A percentile compares a stretch with the other conserved stretches of the same genome.
These are phyloP conservation scores for Floccularia luteovirens DNA, from an alignment of 768 basidiomycete species.

Conservation along the genomic window DNA sequence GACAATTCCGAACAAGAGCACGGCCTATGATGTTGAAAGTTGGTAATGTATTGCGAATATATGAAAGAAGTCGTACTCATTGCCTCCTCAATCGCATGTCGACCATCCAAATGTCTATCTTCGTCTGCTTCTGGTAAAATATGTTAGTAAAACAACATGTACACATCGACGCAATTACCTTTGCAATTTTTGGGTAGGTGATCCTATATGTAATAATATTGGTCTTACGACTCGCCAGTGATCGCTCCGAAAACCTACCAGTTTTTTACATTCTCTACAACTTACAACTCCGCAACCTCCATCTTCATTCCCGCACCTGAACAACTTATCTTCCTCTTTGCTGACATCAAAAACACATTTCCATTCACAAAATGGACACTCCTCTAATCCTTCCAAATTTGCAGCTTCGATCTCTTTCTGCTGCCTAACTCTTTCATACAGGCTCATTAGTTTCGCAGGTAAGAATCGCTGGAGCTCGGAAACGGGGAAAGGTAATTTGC, in stretches of 20 bases:
- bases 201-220: conserved; percentile 35
- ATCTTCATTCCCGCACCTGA: conserved; percentile 45
- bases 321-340: conserved; percentile 55
- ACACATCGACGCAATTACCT: conserved; percentile 29
- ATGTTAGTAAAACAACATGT: background rate
- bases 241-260: conserved; percentile 30
- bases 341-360: conserved; percentile 64
- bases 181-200: conserved; percentile 78
- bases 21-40: conserved; percentile 34
- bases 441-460: conserved; percentile 50
- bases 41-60: conserved; percentile 1
- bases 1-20: conserved; percentile 85
- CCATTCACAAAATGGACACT: conserved; percentile 89
- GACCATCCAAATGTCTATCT: conserved; percentile 65
- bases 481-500: conserved; percentile 58
- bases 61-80: conserved; percentile 56
- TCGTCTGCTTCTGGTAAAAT: conserved; percentile 55
- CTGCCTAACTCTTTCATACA: conserved; percentile 72
- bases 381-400: conserved; percentile 72
- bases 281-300: conserved; percentile 72
- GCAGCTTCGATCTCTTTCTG: conserved; percentile 77
- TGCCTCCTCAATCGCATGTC: conserved; percentile 83
- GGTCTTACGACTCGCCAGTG: conserved; percentile 4
- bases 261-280: conserved; percentile 74
- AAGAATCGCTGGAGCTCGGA: conserved; percentile 67